Base-by-base conservation (phyloP, 2,329 filamentous ascomycete genomes). In the Aaosphaeria pasadenensis region DNA sequence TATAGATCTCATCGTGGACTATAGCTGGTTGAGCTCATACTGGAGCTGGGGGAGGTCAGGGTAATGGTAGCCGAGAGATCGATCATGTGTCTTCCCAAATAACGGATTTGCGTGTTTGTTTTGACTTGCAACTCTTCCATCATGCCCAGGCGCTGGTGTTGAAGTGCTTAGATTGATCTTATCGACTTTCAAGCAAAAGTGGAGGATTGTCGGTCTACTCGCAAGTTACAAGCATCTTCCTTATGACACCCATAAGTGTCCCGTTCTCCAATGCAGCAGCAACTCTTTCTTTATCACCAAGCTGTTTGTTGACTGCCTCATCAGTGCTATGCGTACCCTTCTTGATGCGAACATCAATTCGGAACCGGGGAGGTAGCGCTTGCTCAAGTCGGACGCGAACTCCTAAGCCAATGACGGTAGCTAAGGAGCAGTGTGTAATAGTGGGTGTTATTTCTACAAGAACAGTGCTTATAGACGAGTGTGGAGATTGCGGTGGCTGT, bases 251-350 rank as follows among this genome's bases (percentile, higher is more conserved):
- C 77, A 89, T 90, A 51, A 99, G 75, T 1, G 89, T 95, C 48
- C 89, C 88, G 67, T 99, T 99, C 72, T 97, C 94, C 59, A 96
- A 76, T 5, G 94, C 94, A 7, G 94, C 94, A 1, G 92, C 91
- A 40, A 99, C 94, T 52, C 94, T 80, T 75, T 99, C 94, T 77
- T 97, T 99, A 74, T 99, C 94, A 32, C 85, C 89, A 39, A 99
- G 76, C 73, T 99, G 94, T 77, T 96, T 96, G 74, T 95, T 96
- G 45, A 96, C 91, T 69, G 96, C 91, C 54, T 96, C 91, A 41
- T 90, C 92, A 52, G 95, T 95, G 56, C 85, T 89, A 70, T 97
- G 94, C n/a, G 91, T 94, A 53, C 91, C 92, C 72, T 95, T 88
- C 71, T 97, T 96, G 71, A 96, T 95, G 60, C 86, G 83, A 41